Evolutionary conservation across 345 rosid genomes (phyloP).

Genomic region (Syzygium oleosum): DNA sequence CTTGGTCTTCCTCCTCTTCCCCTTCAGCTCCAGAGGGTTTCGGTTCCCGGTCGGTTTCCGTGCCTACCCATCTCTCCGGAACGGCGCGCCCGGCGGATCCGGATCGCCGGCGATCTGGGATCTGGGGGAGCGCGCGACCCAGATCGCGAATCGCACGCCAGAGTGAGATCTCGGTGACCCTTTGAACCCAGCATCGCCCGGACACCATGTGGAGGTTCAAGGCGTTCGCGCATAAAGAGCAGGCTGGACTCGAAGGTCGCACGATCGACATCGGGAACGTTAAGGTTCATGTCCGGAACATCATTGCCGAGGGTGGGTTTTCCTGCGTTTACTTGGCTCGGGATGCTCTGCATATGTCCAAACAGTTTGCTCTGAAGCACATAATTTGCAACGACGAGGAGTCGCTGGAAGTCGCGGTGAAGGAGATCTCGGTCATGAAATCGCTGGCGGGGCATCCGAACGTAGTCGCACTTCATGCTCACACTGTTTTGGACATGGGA

Average conservation of each 20-base stretch:
- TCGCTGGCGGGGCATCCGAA: slow-evolving; percentile 89
- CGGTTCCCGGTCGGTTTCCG: background rate
- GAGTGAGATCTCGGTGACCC: background rate
- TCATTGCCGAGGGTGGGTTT: slow-evolving; percentile 95
- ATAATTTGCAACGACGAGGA: slow-evolving; percentile 91
- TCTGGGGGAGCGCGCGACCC: background rate
- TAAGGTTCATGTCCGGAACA: slow-evolving; percentile 61
- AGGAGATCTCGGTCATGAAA: slow-evolving; percentile 82
- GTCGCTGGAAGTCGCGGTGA: slow-evolving; percentile 57
- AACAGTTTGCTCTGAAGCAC: slow-evolving; percentile 93
- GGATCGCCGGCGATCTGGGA: background rate
- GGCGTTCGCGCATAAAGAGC: slow-evolving; percentile 74
- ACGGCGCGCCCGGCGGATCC: background rate
- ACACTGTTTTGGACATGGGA: slow-evolving; percentile 74
- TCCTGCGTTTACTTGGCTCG: slow-evolving; percentile 85
- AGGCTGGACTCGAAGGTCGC: slow-evolving; percentile 88
- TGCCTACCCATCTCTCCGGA: background rate
- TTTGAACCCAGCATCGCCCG: background rate
- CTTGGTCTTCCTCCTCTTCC: background rate
- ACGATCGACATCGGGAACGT: slow-evolving; percentile 67
- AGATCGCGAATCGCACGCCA: background rate
- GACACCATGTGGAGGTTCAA: slow-evolving; percentile 91
- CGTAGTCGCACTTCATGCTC: slow-evolving; percentile 57
- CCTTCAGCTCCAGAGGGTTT: background rate
- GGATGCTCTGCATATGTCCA: slow-evolving; percentile 55